These are phyloP conservation scores for Lactarius trivialis DNA, from an alignment of 768 basidiomycete genomes.

Conservation along the genomic window DNA sequence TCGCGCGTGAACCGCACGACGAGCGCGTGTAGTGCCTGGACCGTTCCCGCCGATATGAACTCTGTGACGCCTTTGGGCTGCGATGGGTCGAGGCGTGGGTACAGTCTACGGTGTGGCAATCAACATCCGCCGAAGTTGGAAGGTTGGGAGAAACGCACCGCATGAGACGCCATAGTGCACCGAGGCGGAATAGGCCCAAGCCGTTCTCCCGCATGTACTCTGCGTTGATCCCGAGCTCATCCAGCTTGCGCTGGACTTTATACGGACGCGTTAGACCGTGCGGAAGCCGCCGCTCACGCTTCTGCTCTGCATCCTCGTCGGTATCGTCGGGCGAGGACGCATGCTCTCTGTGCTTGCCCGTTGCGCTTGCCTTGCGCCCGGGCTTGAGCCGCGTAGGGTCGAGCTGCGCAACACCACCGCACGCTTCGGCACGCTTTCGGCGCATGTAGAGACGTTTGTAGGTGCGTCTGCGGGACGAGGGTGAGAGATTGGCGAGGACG, in stretches of 20 bases:
- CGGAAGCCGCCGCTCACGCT: background rate
- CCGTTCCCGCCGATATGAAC: conserved; percentile 42
- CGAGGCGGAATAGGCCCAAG: conserved; percentile 45
- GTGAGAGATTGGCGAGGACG: conserved; percentile 31
- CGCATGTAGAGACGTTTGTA: conserved; percentile 69
- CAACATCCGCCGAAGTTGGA: too few species aligned
- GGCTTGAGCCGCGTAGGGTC: conserved; percentile 35
- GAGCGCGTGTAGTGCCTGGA: conserved; percentile 37
- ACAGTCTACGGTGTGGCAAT: conserved; percentile 25
- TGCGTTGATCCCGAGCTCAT: conserved; percentile 40
- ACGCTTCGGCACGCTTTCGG: conserved; percentile 49
- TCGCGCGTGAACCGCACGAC: conserved; percentile 41
- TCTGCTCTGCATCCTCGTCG: conserved; percentile 3
- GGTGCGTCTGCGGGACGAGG: conserved; percentile 46
- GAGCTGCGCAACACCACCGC: conserved; percentile 33
- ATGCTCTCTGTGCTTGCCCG: background rate
- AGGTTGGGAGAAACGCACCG: conserved; percentile 30
- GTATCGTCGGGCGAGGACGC: conserved; percentile 16
- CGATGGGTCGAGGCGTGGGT: conserved; percentile 26
- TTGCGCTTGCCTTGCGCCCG: conserved; percentile 30
- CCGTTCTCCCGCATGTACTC: conserved; percentile 37
- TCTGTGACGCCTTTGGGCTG: conserved; percentile 24
- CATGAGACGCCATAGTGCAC: conserved; percentile 35
- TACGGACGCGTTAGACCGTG: conserved; percentile 42
- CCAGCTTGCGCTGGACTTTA: conserved; percentile 38